Evolutionary conservation across 148 eudicot species (phyloP), one percentile per base, ranked within the genome.

Genomic region (Euryodendron excelsum): DNA sequence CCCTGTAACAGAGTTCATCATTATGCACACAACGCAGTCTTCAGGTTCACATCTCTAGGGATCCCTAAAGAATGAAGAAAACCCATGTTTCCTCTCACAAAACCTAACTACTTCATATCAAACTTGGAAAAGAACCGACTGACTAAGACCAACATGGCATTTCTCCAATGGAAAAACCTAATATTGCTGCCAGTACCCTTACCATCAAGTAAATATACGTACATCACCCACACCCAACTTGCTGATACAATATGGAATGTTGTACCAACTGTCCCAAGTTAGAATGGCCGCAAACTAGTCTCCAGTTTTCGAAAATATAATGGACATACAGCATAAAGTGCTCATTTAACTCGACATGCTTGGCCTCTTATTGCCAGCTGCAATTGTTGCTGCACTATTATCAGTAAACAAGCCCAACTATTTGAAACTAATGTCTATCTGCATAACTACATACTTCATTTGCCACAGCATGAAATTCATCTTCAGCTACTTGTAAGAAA

Each of bases 21-120:
- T 39, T 39, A 59, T 44, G 30, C 7, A 20, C 20, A 44, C 45
- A 96, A 89, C 31, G 93, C 94, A 86, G 92, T 92, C 79, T 91
- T 66, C 2, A 17, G 41, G 45, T 6, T 7, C 33, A 41, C 31
- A 23, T 33, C 34, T 8, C 17, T 31, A 8, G 33, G 25, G 20
- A 41, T 44, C 34, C 4, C 13, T 48, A 17, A 69, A 28, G 45
- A 13, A 44, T 25, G 52, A 23, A 41, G 12, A 48, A 21, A 41
- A 14, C 39, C 23, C 10, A 68, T 37, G 18, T 37, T 68, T 37
- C 13, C 72, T 68, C 31, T 12, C 5, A n/a, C 50, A 23, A 68
- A 20, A 67, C 71, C 48, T 67, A 27, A 67, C 71, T 36, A n/a
- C 25, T 66, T 37, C 12, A 10, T 21, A 36, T 39, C 6, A 41